Evolutionary conservation across 225 moss, liverwort and hornwort species (phyloP).

Genomic region (Neckera pumila): DNA sequence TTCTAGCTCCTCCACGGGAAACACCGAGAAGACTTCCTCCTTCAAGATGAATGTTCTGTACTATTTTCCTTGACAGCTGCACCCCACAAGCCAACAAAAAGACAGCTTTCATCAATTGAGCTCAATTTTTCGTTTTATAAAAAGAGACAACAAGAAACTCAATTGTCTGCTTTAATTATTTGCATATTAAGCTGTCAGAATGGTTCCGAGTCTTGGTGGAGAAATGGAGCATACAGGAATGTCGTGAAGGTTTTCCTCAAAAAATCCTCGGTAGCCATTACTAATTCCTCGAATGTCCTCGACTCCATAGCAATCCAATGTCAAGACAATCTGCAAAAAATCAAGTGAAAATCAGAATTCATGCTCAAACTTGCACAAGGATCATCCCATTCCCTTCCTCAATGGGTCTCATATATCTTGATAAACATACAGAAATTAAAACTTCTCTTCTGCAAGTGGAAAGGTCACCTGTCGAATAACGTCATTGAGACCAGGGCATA

Average conservation of each 20-base stretch:
- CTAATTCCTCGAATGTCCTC: slow-evolving; percentile 72
- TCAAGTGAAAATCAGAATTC: not conserved
- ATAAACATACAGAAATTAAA: not conserved
- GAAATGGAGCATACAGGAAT: slow-evolving; percentile 42
- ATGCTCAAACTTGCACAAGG: not conserved
- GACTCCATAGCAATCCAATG: slow-evolving; percentile 87
- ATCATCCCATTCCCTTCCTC: not conserved
- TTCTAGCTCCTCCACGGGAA: slow-evolving; percentile 80
- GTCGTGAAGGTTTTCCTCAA: slow-evolving; percentile 56
- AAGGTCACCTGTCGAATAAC: slow-evolving; percentile 75
- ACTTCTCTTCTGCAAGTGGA: not conserved
- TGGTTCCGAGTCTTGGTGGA: not conserved
- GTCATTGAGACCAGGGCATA: slow-evolving; percentile 94
- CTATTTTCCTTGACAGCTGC: slow-evolving; percentile 74
- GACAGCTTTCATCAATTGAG: not conserved
- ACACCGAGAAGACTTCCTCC: slow-evolving; percentile 95
- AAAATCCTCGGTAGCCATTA: slow-evolving; percentile 88
- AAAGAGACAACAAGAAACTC: not conserved
- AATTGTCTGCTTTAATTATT: not conserved
- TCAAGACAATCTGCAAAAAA: slow-evolving; percentile 75
- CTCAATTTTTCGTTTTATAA: not conserved
- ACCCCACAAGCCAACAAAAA: not conserved
- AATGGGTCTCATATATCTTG: not conserved
- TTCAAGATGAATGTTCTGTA: slow-evolving; percentile 77
- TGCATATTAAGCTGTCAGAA: not conserved